phyloP scores from a whole-genome alignment of 257 asterid species.

The Penstemon barbatus region DNA sequence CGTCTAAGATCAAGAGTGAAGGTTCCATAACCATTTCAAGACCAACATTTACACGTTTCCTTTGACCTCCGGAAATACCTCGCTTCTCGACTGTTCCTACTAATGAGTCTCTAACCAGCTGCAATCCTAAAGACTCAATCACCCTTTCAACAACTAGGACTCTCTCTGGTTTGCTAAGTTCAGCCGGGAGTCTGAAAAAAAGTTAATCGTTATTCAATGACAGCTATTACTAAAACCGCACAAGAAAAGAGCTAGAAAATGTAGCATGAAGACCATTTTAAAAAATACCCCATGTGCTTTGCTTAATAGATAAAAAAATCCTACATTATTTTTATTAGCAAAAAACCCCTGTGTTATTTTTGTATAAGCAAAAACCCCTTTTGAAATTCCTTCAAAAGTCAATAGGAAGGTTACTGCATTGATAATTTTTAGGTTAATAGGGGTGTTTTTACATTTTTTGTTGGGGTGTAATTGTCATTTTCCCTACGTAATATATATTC shows the following conservation, averaged over 20 bases:
- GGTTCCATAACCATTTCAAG: constrained; percentile 99
- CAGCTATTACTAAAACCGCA: background rate
- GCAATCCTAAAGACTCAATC: constrained; percentile 90
- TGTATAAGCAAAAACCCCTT: no score
- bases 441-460: no score
- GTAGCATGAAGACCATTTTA: no score
- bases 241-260: constrained; percentile 1
- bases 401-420: no score
- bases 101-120: constrained; percentile 81
- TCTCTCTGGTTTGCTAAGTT: constrained; percentile 72
- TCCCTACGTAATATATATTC: no score
- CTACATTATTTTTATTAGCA: no score
- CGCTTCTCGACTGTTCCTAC: constrained; percentile 97
- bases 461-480: no score
- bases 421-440: no score
- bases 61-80: constrained; percentile 99
- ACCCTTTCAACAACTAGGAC: constrained; percentile 92
- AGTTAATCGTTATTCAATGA: constrained; percentile 8
- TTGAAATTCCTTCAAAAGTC: no score
- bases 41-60: constrained; percentile 96
- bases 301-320: no score
- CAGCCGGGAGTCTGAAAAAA: constrained; percentile 62
- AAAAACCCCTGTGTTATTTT: no score
- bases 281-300: no score
- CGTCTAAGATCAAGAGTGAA: constrained; percentile 90